These are phyloP conservation scores for Silybum marianum DNA, from an alignment of 129 eudicot species.

Conservation along the genomic window DNA sequence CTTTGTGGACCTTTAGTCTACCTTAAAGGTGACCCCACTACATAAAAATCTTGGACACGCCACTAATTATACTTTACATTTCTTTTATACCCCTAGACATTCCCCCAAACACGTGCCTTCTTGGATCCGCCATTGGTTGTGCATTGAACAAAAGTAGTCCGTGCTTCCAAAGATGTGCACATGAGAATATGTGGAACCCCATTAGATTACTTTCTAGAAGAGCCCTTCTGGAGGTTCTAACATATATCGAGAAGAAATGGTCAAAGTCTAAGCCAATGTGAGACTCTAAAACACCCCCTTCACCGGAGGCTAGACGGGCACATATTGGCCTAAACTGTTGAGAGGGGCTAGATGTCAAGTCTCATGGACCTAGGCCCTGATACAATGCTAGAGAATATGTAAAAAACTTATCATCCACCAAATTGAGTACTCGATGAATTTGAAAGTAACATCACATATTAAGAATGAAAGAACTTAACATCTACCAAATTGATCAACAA, in stretches of 20 bases:
- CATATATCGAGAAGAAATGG: background rate
- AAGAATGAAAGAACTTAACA: background rate
- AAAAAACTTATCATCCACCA: background rate
- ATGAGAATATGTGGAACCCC: background rate
- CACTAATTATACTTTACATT: no score
- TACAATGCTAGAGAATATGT: background rate
- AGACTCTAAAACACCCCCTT: background rate
- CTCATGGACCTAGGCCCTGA: no score
- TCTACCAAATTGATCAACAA: constrained; percentile 8
- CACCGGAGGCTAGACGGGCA: background rate
- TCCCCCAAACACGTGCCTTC: no score
- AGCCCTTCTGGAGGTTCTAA: background rate
- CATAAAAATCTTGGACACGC: no score
- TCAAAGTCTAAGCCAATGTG: background rate
- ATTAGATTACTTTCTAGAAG: background rate
- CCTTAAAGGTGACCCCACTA: no score
- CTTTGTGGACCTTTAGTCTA: no score
- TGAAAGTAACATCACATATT: constrained; percentile 9
- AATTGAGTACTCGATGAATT: background rate
- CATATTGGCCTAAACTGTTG: no score
- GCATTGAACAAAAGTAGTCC: background rate
- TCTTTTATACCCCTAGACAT: no score
- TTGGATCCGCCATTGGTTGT: no score
- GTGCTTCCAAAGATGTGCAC: background rate
- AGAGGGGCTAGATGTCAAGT: no score